Percentiles rank a stretch among this genome's conserved stretches.
Conservation (phyloP, 192 early-diverging fungal species). For the Coemansia sp. region DNA sequence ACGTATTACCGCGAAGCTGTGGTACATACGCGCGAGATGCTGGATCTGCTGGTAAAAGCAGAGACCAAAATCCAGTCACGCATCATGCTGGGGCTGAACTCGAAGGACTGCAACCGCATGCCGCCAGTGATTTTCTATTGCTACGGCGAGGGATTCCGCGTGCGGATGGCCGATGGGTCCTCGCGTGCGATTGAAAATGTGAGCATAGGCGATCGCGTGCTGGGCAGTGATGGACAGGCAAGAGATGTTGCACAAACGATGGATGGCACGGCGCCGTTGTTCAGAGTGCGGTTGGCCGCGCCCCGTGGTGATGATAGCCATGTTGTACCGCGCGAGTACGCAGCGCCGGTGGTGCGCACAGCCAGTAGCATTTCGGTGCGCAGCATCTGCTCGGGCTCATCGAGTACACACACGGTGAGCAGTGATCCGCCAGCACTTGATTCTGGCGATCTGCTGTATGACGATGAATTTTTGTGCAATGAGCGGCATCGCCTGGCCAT, state of each 20-base stretch:
- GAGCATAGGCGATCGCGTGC: constrained; percentile 31
- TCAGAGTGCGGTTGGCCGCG: constrained; percentile 28
- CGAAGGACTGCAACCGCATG: constrained; percentile 97
- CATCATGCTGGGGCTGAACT: constrained; percentile 99
- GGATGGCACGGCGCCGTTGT: constrained; percentile 36
- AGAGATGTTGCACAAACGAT: constrained; percentile 38
- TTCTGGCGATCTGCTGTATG: constrained; percentile 36
- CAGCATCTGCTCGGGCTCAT: constrained; percentile 41
- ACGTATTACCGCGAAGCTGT: constrained; percentile 98
- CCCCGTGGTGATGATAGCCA: constrained; percentile 3
- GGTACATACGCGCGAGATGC: constrained; percentile 92
- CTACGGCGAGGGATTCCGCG: constrained; percentile 46
- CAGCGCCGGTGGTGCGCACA: constrained; percentile 31
- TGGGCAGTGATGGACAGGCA: constrained; percentile 39
- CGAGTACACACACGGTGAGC: background rate
- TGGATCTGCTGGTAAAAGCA: constrained; percentile 95
- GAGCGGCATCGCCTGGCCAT: constrained; percentile 43
- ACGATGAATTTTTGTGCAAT: constrained; percentile 44
- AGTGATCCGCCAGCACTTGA: constrained; percentile 4
- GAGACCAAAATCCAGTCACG: constrained; percentile 99
- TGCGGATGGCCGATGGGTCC: constrained; percentile 53
- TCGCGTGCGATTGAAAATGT: constrained; percentile 31
- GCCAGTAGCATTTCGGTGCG: constrained; percentile 50
- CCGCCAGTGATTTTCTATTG: constrained; percentile 88
- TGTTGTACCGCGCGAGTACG: constrained; percentile 21